phyloP scores from a whole-genome alignment of 1,284 basidiomycete species.

The Golubevia pallescens region DNA sequence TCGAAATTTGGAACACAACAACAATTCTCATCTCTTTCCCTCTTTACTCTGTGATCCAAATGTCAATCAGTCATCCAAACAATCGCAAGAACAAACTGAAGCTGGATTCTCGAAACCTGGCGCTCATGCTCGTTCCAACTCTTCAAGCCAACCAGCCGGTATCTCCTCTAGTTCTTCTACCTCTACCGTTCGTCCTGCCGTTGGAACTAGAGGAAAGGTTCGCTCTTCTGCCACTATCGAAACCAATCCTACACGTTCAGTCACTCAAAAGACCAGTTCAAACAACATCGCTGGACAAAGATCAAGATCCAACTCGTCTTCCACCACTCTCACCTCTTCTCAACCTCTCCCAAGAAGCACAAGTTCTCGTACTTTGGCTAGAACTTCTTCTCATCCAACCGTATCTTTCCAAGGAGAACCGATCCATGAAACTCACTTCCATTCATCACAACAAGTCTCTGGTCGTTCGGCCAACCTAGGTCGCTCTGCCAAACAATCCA shows the following conservation, averaged over 20 bases:
- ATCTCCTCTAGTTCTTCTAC: not conserved
- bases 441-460: constrained; percentile 1
- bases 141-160: not conserved
- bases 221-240: not conserved
- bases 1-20: not conserved
- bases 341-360: not conserved
- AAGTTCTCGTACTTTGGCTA: not conserved
- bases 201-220: not conserved
- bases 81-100: not conserved
- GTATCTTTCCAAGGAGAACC: not conserved
- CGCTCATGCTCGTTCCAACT: not conserved
- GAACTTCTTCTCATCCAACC: not conserved
- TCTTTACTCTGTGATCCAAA: not conserved
- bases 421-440: constrained; percentile 3
- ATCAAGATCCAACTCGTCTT: not conserved
- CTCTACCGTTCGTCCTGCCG: not conserved
- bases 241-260: not conserved
- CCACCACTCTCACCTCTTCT: not conserved
- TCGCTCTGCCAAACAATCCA: not conserved
- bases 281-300: not conserved
- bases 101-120: not conserved
- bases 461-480: constrained; percentile 1
- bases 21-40: not conserved
- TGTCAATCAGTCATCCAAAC: not conserved
- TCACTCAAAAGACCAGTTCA: not conserved